A percentile compares a stretch with the other conserved stretches of the same genome.
Conservation (phyloP, 2,329 filamentous ascomycete species). For the Claviceps sp. region DNA sequence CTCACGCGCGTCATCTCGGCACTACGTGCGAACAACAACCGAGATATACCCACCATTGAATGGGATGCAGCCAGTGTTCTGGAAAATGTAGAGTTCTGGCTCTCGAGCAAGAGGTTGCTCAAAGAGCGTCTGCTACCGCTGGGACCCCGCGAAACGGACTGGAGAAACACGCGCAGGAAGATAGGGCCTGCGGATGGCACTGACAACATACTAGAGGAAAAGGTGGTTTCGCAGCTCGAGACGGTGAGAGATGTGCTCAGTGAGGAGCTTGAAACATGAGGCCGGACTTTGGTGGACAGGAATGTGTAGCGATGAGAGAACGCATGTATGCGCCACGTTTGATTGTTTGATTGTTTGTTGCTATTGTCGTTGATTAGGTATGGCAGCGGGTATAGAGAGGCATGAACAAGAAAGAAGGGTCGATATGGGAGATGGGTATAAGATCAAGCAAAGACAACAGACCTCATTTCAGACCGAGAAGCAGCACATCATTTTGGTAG, state of each 20-base stretch:
- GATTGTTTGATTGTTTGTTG: background rate
- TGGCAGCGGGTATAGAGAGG: background rate
- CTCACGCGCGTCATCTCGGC: conserved; percentile 59
- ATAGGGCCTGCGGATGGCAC: conserved; percentile 22
- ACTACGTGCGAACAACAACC: conserved; percentile 50
- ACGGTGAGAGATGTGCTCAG: conserved; percentile 42
- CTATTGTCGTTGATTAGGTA: background rate
- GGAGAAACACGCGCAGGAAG: conserved; percentile 30
- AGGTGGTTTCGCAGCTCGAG: conserved; percentile 56
- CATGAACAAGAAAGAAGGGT: background rate
- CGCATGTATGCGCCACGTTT: too few species aligned
- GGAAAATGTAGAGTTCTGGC: conserved; percentile 74
- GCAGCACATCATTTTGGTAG: conserved; percentile 2
- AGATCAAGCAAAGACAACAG: background rate
- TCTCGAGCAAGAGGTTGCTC: conserved; percentile 55
- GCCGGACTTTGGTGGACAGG: background rate
- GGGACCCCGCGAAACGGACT: conserved; percentile 57
- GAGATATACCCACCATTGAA: conserved; percentile 57
- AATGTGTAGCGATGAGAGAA: background rate
- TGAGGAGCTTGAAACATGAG: conserved; percentile 32
- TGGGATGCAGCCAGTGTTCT: conserved; percentile 62
- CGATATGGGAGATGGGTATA: background rate
- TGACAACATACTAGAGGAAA: conserved; percentile 61
- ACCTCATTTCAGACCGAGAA: background rate
- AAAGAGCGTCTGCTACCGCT: conserved; percentile 61